These are phyloP conservation scores for Fraxinus cuspidata DNA, from an alignment of 257 asterid species.

Conservation along the genomic window DNA sequence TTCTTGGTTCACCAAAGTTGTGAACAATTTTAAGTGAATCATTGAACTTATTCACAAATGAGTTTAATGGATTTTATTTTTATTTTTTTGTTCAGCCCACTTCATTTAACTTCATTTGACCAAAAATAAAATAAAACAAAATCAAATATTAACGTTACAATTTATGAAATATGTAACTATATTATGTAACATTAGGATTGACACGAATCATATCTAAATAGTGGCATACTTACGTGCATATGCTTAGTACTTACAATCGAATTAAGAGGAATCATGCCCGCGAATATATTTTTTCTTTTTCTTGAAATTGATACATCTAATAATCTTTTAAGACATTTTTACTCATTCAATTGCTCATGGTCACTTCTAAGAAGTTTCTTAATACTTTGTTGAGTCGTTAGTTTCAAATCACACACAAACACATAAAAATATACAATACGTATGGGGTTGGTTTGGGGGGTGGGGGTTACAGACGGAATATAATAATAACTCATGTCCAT, in stretches of 20 bases:
- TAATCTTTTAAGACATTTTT: background rate
- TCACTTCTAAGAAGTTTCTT: background rate
- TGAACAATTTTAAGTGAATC: too few relatives aligned
- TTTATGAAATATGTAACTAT: too few relatives aligned
- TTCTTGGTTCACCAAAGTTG: too few relatives aligned
- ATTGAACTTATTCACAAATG: too few relatives aligned
- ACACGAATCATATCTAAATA: too few relatives aligned
- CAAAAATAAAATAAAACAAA: too few relatives aligned
- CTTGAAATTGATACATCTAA: background rate
- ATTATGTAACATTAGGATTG: too few relatives aligned
- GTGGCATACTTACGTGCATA: too few relatives aligned
- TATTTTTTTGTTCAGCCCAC: background rate
- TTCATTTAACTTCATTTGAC: background rate
- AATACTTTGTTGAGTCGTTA: background rate
- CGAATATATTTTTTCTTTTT: background rate
- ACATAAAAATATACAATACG: background rate
- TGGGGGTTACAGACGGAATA: background rate
- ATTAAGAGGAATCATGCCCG: background rate
- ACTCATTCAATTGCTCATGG: background rate
- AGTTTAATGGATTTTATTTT: too few relatives aligned
- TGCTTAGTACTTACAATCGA: background rate
- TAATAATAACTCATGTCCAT: conserved; percentile 19
- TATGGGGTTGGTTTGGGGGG: background rate
- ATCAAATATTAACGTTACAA: too few relatives aligned
- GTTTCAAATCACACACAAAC: background rate